Evolutionary conservation across 1,284 basidiomycete genomes (phyloP).

Genomic region (Ceratobasidium sp.): DNA sequence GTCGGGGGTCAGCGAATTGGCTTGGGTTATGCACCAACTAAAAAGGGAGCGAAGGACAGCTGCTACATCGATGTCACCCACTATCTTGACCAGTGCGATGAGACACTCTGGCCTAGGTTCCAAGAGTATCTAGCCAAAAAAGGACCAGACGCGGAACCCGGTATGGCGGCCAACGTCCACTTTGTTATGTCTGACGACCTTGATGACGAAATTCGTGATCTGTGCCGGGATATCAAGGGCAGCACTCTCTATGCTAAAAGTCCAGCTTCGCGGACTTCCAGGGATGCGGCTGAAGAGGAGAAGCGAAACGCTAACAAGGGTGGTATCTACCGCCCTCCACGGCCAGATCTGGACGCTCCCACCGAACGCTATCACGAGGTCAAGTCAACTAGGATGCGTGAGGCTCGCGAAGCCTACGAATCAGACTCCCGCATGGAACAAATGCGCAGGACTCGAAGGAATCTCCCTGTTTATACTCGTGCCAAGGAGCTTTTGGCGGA

Average conservation of each 20-base stretch:
- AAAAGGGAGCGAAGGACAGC: conserved; percentile 76
- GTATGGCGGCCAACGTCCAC: conserved; percentile 72
- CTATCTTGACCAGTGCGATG: conserved; percentile 86
- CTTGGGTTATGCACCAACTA: conserved; percentile 69
- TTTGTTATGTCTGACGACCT: conserved; percentile 74
- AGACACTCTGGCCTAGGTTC: conserved; percentile 78
- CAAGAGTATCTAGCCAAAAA: conserved; percentile 60
- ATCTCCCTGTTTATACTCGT: conserved; percentile 77
- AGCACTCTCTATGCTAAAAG: conserved; percentile 61
- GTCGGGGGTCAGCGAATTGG: conserved; percentile 84
- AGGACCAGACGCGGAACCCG: conserved; percentile 64
- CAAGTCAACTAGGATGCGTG: conserved; percentile 68
- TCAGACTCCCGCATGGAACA: conserved; percentile 65
- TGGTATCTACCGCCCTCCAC: conserved; percentile 46
- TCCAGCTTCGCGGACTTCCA: conserved; percentile 53
- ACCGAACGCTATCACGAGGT: conserved; percentile 51
- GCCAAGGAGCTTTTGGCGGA: conserved; percentile 71
- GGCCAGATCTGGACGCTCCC: conserved; percentile 49
- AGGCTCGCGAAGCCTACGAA: conserved; percentile 68
- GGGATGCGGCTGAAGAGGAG: conserved; percentile 47
- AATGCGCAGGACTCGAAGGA: conserved; percentile 71
- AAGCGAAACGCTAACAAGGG: conserved; percentile 46
- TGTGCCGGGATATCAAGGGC: conserved; percentile 71
- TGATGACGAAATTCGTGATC: conserved; percentile 75
- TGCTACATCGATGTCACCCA: conserved; percentile 88